Base-by-base conservation (phyloP, 1,284 basidiomycete genomes). In the Melanopsichium pennsylvanicum region DNA sequence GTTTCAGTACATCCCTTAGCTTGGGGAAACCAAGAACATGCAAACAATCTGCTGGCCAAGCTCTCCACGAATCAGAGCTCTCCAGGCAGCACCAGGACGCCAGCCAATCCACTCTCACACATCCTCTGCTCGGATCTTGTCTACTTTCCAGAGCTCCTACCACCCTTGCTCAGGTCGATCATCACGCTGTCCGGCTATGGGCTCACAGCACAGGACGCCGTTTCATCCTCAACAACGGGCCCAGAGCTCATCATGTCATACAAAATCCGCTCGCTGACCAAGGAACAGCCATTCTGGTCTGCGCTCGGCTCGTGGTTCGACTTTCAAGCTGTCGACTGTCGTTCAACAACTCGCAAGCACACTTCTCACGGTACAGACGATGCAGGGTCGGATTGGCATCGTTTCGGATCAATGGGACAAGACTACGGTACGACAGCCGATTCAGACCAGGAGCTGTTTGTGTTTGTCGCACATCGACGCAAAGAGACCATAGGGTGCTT, bases 251-350 rank as follows among this genome's bases (percentile, higher is more conserved):
- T 80, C 27, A 69, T 81, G 16, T 68, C 84, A 0, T 84, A 92
- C 85, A 90, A 88, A 81, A 84, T 91, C 35, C 88, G 91, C 29
- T 91, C 89, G 59, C 83, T 91, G 33, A 67, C 85, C 2, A 91
- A 91, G 72, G 91, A 93, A 76, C 84, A 87, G 1, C 84, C 88
- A 0, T 93, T 93, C 80, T 93, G 91, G 91, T 83, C 84, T 11
- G 88, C 88, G 0, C 89, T 93, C 66, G 90, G 90, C 15, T 81
- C 89, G 1, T 93, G 90, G 90, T 93, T 92, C 82, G 79, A 84
- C 8, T 90, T 89, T 61, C 76, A 82, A 36, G 87, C 89, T 2
- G 87, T 91, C 4, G 46, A 66, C 37, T 76, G 71, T 44, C 55
- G 46, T 26, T 36, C 45, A 22, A 42, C 12, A 18, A 21, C 33